These are phyloP conservation scores for Trichoderma polysporum DNA, from an alignment of 2,329 filamentous ascomycete species.

Conservation along the genomic window DNA sequence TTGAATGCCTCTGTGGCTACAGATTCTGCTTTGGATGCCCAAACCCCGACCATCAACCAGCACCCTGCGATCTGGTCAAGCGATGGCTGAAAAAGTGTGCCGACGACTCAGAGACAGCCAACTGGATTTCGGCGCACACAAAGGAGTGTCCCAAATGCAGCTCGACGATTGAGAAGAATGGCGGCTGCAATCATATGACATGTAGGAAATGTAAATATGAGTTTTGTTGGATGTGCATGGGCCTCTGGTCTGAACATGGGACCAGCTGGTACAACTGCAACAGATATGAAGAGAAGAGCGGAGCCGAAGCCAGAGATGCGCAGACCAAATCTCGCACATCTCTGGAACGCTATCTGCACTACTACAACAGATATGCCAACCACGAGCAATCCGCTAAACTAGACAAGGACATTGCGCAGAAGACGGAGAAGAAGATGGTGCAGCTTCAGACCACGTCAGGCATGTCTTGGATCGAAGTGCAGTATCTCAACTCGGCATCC, in stretches of 20 bases:
- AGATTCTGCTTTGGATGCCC: slow-evolving; percentile 96
- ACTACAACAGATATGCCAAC: slow-evolving; percentile 98
- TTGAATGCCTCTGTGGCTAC: slow-evolving; percentile 79
- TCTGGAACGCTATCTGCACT: slow-evolving; percentile 94
- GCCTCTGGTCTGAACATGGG: slow-evolving; percentile 95
- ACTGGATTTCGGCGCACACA: slow-evolving; percentile 99
- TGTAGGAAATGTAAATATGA: slow-evolving; percentile 94
- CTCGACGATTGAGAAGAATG: slow-evolving; percentile 98
- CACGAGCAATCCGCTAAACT: slow-evolving; percentile 97
- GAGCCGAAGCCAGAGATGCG: slow-evolving; percentile 82
- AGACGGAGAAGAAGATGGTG: slow-evolving; percentile 99
- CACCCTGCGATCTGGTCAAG: slow-evolving; percentile 88
- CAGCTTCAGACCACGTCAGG: slow-evolving; percentile 89
- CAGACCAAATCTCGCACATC: slow-evolving; percentile 89
- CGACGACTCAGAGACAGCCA: slow-evolving; percentile 96
- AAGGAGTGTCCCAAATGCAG: slow-evolving; percentile 96
- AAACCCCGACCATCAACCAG: slow-evolving; percentile 85
- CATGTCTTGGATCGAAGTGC: slow-evolving; percentile 99
- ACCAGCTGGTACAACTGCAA: slow-evolving; percentile 99
- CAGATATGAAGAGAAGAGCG: slow-evolving; percentile 93
- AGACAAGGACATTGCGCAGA: slow-evolving; percentile 91
- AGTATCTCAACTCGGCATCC: slow-evolving; percentile 91
- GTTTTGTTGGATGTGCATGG: slow-evolving; percentile 99
- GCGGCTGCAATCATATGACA: slow-evolving; percentile 97
- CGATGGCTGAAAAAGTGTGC: slow-evolving; percentile 98